phyloP scores from a whole-genome alignment of 148 eudicot species.

The Silene latifolia region DNA sequence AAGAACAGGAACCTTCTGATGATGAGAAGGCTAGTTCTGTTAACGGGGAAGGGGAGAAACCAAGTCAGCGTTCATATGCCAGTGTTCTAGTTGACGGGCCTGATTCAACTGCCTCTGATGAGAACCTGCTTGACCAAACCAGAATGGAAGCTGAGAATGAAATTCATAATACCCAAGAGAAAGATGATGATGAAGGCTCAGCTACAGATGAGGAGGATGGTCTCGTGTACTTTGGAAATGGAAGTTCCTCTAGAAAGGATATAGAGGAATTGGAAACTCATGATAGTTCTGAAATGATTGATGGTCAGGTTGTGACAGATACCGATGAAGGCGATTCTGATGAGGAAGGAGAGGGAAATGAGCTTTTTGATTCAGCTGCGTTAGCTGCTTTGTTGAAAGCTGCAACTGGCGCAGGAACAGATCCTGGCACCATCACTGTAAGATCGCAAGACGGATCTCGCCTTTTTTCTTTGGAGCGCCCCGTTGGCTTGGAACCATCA shows the following conservation, averaged over 20 bases:
- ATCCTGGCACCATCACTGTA: slow-evolving; percentile 60
- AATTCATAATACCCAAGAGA: slow-evolving; percentile 34
- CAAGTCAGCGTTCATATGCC: slow-evolving; percentile 15
- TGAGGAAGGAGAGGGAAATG: slow-evolving; percentile 79
- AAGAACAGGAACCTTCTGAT: not conserved
- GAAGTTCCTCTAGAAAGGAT: slow-evolving; percentile 62
- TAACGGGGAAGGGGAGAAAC: slow-evolving; percentile 11
- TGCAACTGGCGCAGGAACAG: slow-evolving; percentile 64
- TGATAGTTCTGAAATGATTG: slow-evolving; percentile 45
- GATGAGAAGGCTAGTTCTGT: slow-evolving; percentile 18
- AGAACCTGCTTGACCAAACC: slow-evolving; percentile 10
- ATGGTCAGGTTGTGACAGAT: slow-evolving; percentile 77
- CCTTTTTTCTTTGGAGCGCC: slow-evolving; percentile 92
- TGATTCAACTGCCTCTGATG: not conserved
- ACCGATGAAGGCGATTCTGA: slow-evolving; percentile 73
- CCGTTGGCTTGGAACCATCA: slow-evolving; percentile 84
- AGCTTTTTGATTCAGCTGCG: slow-evolving; percentile 84
- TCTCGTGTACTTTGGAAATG: slow-evolving; percentile 54
- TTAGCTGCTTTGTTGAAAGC: slow-evolving; percentile 92
- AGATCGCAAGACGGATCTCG: slow-evolving; percentile 81
- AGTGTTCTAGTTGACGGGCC: slow-evolving; percentile 12
- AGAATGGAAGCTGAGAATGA: slow-evolving; percentile 27
- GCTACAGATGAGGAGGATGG: slow-evolving; percentile 63
- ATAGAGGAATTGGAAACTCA: slow-evolving; percentile 66
- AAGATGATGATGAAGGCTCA: slow-evolving; percentile 36